A percentile compares a stretch with the other conserved stretches of the same genome.
phyloP scores from a whole-genome alignment of 1,284 basidiomycete species.

The Cutaneotrichosporon cyanovorans region DNA sequence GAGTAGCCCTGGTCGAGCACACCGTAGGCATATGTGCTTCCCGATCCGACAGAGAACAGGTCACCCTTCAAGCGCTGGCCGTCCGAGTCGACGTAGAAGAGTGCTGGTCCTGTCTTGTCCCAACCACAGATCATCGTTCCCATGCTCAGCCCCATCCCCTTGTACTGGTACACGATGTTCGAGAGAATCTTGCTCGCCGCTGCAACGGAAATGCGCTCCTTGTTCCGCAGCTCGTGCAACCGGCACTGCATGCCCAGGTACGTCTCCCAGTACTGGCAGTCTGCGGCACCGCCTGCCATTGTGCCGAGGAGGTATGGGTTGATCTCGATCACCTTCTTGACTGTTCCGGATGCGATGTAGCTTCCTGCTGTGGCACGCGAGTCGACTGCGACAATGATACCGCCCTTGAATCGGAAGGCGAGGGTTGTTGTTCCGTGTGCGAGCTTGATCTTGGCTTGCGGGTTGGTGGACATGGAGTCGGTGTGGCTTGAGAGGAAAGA shows the following conservation, averaged over 20 bases:
- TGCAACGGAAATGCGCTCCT: constrained; percentile 95
- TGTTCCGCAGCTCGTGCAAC: constrained; percentile 92
- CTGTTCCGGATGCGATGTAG: constrained; percentile 91
- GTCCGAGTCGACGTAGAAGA: constrained; percentile 98
- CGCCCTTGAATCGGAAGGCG: constrained; percentile 93
- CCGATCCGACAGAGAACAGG: constrained; percentile 95
- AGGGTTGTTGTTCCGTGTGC: constrained; percentile 98
- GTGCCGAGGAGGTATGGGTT: constrained; percentile 97
- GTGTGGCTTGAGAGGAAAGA: constrained; percentile 82
- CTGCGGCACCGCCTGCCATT: constrained; percentile 96
- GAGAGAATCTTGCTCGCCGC: constrained; percentile 96
- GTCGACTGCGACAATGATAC: constrained; percentile 96
- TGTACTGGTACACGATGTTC: constrained; percentile 96
- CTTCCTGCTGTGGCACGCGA: constrained; percentile 94
- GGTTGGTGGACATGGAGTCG: constrained; percentile 79
- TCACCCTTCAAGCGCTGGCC: constrained; percentile 93
- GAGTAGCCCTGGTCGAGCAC: constrained; percentile 85
- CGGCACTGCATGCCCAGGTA: constrained; percentile 98
- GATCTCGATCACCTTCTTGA: constrained; percentile 99
- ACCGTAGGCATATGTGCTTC: constrained; percentile 97
- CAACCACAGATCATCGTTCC: constrained; percentile 99
- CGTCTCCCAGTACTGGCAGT: constrained; percentile 61
- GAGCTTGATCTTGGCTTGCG: constrained; percentile 92
- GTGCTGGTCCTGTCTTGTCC: constrained; percentile 98
- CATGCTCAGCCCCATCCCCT: constrained; percentile 99